Percentiles rank a stretch among this genome's conserved stretches.
phyloP scores from a whole-genome alignment of 108 stramenopile genomes.

The Pseudonitzschia delicatissima region DNA sequence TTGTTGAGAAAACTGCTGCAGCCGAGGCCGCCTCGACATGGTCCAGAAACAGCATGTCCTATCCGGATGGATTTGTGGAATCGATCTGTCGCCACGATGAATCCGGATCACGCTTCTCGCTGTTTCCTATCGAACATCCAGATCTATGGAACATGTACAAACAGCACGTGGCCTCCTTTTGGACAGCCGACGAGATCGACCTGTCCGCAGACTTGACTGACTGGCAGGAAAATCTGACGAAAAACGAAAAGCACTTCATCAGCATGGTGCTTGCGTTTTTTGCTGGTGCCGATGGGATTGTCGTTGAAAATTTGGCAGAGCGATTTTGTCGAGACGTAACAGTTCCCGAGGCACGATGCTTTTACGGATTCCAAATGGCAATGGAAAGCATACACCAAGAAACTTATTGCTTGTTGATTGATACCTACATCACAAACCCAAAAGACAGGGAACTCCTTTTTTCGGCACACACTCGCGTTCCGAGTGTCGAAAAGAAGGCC shows the following conservation, averaged over 20 bases:
- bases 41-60: constrained; percentile 29
- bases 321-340: constrained; percentile 98
- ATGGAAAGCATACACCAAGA: constrained; percentile 99
- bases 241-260: constrained; percentile 97
- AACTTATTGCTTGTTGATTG: constrained; percentile 98
- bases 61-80: constrained; percentile 52
- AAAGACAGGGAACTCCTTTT: constrained; percentile 81
- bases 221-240: constrained; percentile 84
- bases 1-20: background rate
- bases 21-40: constrained; percentile 21
- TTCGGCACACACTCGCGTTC: constrained; percentile 90
- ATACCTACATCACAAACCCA: constrained; percentile 94
- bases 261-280: constrained; percentile 99
- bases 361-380: constrained; percentile 99
- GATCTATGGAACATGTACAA: constrained; percentile 99
- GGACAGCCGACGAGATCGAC: constrained; percentile 99
- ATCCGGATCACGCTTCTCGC: constrained; percentile 77
- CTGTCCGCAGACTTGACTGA: constrained; percentile 93
- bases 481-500: constrained; percentile 97
- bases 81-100: constrained; percentile 77
- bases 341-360: constrained; percentile 96
- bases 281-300: constrained; percentile 99
- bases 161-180: constrained; percentile 99
- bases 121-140: constrained; percentile 87
- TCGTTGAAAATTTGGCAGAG: constrained; percentile 97